These are phyloP conservation scores for Whalleya microplaca DNA, from an alignment of 2,329 filamentous ascomycete genomes.

Conservation along the genomic window DNA sequence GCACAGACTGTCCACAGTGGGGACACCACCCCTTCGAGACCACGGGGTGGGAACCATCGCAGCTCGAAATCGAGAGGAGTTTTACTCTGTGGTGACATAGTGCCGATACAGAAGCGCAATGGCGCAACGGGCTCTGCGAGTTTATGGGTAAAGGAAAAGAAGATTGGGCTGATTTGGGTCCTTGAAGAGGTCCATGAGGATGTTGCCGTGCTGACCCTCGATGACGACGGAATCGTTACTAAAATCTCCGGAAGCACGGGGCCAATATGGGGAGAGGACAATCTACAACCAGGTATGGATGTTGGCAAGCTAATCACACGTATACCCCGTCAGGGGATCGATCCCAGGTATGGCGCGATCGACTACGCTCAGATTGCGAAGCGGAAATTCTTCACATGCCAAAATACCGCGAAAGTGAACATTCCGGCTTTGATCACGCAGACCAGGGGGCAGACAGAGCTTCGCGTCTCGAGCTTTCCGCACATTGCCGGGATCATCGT, in stretches of 20 bases:
- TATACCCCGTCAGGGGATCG: slow-evolving; percentile 77
- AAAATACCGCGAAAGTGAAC: slow-evolving; percentile 74
- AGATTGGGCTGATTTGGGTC: slow-evolving; percentile 93
- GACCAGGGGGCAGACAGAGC: slow-evolving; percentile 67
- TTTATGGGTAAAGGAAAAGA: slow-evolving; percentile 98
- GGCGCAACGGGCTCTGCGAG: slow-evolving; percentile 90
- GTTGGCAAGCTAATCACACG: slow-evolving; percentile 79
- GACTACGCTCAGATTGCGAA: slow-evolving; percentile 77
- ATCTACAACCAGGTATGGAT: slow-evolving; percentile 69
- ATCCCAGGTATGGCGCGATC: slow-evolving; percentile 70
- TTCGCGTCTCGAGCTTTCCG: slow-evolving; percentile 91
- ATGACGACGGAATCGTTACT: slow-evolving; percentile 75
- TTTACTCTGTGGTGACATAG: slow-evolving; percentile 93
- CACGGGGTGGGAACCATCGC: slow-evolving; percentile 64
- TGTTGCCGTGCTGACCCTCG: slow-evolving; percentile 75
- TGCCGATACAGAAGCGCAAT: slow-evolving; percentile 95
- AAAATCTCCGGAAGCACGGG: slow-evolving; percentile 75
- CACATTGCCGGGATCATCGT: slow-evolving; percentile 98
- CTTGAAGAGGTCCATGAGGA: slow-evolving; percentile 97
- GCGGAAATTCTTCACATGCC: slow-evolving; percentile 82
- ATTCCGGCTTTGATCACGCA: slow-evolving; percentile 84
- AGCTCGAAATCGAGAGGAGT: slow-evolving; percentile 84
- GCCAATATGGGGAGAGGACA: slow-evolving; percentile 81
- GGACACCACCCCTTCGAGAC: slow-evolving; percentile 58
- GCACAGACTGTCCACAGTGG: slow-evolving; percentile 67